Base-by-base conservation (phyloP, 192 early-diverging fungal species). In the Globomyces pollinis-pini region DNA sequence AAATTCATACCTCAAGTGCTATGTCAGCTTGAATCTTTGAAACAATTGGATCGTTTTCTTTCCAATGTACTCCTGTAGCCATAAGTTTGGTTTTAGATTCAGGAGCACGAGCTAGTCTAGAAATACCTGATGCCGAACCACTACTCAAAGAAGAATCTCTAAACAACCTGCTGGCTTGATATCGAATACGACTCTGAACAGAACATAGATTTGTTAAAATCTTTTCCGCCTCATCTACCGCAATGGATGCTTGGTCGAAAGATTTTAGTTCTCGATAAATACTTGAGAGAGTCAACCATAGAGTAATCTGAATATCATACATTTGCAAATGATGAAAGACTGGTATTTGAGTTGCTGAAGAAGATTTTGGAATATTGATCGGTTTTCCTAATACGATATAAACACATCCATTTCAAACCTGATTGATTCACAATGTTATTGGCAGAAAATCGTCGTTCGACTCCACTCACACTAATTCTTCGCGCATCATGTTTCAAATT, bases 11-110 rank as follows among this genome's bases (percentile, higher is more conserved):
- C 70, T 77, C 78, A 65, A 77, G 73, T 23, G 62, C 71, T 8
- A 80, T 56, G 56, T 80, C 78, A 6, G 78, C 74, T 20, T 73
- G 30, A 2, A 75, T 68, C 34, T 75, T n/a, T 26, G 62, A 60
- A 20, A 80, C 49, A 39, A 49, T 57, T 1, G 55, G 16, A 28
- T 68, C 69, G 3, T 62, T 63, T 7, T 38, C 38, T 9, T 39
- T 57, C 36, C 57, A 61, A 28, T 45, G 38, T 55, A 21, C 59
- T 50, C 28, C 3, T 31, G 36, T 28, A 31, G 2, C n/a, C 15
- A 28, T 11, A 15, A 32, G 55, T n/a, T 57, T 28, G 2, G 43
- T 39, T 1, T n/a, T 5, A n/a, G 36, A 39, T 23, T 16, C n/a
- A 6, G 35, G 2, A 57, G 31, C n/a, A 33, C 32, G n/a, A 33